These are phyloP conservation scores for Tulasnella sp. DNA, from an alignment of 768 basidiomycete species.

Conservation along the genomic window DNA sequence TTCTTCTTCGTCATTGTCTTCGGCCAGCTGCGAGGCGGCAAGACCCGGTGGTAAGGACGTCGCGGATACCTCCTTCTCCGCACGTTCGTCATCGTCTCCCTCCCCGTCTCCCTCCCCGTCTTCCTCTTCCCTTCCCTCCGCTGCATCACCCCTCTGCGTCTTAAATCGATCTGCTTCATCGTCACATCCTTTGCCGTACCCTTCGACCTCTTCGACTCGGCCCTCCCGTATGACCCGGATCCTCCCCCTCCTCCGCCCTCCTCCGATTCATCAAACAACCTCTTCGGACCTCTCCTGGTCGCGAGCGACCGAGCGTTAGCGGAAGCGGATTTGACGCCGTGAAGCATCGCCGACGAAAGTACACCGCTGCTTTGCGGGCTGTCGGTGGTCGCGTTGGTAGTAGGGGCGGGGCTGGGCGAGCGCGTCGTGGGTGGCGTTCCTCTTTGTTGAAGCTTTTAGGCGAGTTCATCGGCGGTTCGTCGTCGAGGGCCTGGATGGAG, in stretches of 20 bases:
- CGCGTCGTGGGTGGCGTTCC: no score
- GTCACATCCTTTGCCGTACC: conserved; percentile 29
- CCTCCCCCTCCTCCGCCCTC: conserved; percentile 29
- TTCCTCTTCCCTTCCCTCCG: no score
- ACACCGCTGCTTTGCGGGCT: conserved; percentile 6
- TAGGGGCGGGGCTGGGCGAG: conserved; percentile 24
- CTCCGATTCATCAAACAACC: conserved; percentile 52
- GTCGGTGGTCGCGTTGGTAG: conserved; percentile 33
- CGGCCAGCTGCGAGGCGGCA: not conserved
- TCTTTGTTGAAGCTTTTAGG: not conserved
- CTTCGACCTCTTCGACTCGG: conserved; percentile 32
- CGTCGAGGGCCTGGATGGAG: not conserved
- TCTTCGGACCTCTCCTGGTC: conserved; percentile 40
- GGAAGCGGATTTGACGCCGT: conserved; percentile 2
- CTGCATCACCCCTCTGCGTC: no score
- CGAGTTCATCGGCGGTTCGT: not conserved
- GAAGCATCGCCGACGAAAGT: not conserved
- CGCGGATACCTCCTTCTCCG: not conserved
- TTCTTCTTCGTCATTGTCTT: conserved; percentile 17
- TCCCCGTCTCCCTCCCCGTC: not conserved
- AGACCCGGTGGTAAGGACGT: not conserved
- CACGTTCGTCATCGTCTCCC: not conserved
- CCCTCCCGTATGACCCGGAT: conserved; percentile 27
- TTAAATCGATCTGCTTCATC: conserved; percentile 23
- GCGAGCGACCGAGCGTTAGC: no score